Percentiles rank a stretch among this genome's conserved stretches.
phyloP scores from a whole-genome alignment of 139 green algal genomes.

The Marvania coccoides region DNA sequence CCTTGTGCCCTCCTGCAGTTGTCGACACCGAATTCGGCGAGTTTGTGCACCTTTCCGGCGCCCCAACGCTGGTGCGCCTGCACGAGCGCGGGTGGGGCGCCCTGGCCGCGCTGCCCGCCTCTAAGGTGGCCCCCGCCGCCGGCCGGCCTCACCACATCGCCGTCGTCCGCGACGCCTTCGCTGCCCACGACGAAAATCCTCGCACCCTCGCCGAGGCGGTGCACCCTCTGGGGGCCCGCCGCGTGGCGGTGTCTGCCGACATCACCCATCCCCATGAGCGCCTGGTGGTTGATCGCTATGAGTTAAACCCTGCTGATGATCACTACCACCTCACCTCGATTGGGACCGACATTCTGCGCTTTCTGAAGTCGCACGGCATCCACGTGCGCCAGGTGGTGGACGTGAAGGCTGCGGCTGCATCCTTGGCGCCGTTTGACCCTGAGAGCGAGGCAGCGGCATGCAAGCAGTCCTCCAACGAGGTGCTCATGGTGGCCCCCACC shows the following conservation, averaged over 20 bases:
- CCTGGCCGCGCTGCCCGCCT: conserved; percentile 28
- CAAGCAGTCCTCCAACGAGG: conserved; percentile 71
- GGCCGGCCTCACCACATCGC: conserved; percentile 28
- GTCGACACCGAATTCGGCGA: not conserved
- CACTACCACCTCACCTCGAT: conserved; percentile 23
- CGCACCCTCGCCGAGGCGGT: conserved; percentile 32
- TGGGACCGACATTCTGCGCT: conserved; percentile 31
- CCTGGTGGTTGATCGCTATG: conserved; percentile 70
- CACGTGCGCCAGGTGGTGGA: conserved; percentile 23
- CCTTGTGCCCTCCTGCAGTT: too few relatives aligned
- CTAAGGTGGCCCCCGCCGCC: conserved; percentile 20
- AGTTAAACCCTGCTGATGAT: conserved; percentile 2
- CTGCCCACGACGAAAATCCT: conserved; percentile 36
- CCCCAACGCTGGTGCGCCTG: conserved; percentile 47
- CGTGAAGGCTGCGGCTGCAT: not conserved
- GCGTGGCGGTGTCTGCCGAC: conserved; percentile 39
- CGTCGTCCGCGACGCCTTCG: conserved; percentile 61
- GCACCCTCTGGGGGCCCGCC: conserved; percentile 22
- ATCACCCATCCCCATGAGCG: conserved; percentile 25
- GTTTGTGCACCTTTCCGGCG: not conserved
- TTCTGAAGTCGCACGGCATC: conserved; percentile 24
- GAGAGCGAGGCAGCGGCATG: not conserved
- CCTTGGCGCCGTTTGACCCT: not conserved
- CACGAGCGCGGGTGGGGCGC: conserved; percentile 52
- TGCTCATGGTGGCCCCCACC: conserved; percentile 92